These are phyloP conservation scores for Obelidium mucronatum DNA, from an alignment of 192 early-diverging fungal genomes.

Conservation along the genomic window DNA sequence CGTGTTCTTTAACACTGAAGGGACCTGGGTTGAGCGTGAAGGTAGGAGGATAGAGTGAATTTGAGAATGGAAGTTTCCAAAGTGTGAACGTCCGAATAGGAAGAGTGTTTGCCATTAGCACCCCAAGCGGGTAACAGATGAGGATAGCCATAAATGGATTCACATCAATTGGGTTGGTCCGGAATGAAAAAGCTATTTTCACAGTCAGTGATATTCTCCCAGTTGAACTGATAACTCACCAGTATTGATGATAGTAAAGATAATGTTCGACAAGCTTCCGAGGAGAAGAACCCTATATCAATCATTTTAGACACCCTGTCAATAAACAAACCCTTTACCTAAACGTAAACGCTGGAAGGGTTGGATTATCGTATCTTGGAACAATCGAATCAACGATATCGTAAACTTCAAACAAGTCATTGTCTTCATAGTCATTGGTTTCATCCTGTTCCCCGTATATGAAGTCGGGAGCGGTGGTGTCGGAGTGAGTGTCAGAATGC, in stretches of 20 bases:
- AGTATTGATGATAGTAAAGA: slow-evolving; percentile 27
- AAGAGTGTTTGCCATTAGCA: slow-evolving; percentile 65
- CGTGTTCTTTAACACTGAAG: slow-evolving; percentile 87
- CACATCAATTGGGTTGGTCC: slow-evolving; percentile 30
- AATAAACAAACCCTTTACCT: not conserved
- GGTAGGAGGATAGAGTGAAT: not conserved
- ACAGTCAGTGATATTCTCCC: not conserved
- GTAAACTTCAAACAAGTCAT: slow-evolving; percentile 16
- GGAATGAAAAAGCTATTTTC: slow-evolving; percentile 42
- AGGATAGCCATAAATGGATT: slow-evolving; percentile 45
- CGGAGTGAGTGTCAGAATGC: too few relatives aligned
- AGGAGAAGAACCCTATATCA: slow-evolving; percentile 57
- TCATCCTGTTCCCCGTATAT: not conserved
- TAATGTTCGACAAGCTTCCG: slow-evolving; percentile 26
- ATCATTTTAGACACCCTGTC: not conserved
- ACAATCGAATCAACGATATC: slow-evolving; percentile 36
- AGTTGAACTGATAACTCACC: not conserved
- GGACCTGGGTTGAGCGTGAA: slow-evolving; percentile 56
- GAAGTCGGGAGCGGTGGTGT: not conserved
- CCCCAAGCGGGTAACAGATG: slow-evolving; percentile 75
- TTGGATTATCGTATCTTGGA: slow-evolving; percentile 32
- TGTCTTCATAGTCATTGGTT: not conserved
- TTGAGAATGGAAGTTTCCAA: slow-evolving; percentile 30
- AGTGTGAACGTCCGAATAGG: slow-evolving; percentile 48
- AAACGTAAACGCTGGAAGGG: slow-evolving; percentile 37